Conservation (phyloP, 345 rosid species). For the Moringa oleifera region DNA sequence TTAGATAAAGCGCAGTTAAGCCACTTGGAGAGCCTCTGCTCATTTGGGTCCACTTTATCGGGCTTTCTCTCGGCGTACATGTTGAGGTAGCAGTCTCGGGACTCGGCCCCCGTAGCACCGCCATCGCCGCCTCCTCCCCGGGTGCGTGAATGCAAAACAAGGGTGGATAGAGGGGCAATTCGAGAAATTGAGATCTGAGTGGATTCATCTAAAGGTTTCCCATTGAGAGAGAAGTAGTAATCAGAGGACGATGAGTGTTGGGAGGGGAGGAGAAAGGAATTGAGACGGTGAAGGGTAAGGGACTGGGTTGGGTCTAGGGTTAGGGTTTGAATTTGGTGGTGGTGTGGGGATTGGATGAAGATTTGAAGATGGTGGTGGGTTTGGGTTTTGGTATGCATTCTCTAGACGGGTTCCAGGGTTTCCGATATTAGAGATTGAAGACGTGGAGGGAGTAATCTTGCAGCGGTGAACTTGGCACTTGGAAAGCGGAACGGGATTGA, state of each 20-base stretch:
- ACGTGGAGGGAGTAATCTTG: neutral
- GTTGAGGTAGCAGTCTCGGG: slow-evolving; percentile 93
- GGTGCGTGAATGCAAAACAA: slow-evolving; percentile 48
- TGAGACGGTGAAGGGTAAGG: slow-evolving; percentile 36
- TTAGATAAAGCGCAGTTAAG: slow-evolving; percentile 71
- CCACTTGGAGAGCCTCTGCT: slow-evolving; percentile 90
- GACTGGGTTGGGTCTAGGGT: slow-evolving; percentile 36
- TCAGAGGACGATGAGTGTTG: slow-evolving; percentile 21
- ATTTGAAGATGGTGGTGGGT: slow-evolving; percentile 28
- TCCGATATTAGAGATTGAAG: slow-evolving; percentile 3
- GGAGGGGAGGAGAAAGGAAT: slow-evolving; percentile 34
- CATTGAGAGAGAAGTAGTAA: slow-evolving; percentile 54
- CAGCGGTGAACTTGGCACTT: too few species aligned
- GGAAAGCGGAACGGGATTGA: too few species aligned
- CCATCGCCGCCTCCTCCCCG: slow-evolving; percentile 97
- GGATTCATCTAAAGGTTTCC: slow-evolving; percentile 46
- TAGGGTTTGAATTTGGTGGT: slow-evolving; percentile 26
- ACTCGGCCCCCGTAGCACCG: slow-evolving; percentile 96
- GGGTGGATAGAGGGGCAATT: slow-evolving; percentile 53
- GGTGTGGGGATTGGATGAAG: slow-evolving; percentile 41
- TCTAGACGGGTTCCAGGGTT: slow-evolving; percentile 8
- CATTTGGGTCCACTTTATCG: slow-evolving; percentile 87
- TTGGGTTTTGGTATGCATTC: slow-evolving; percentile 3
- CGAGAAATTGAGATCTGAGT: slow-evolving; percentile 33
- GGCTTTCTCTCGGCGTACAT: slow-evolving; percentile 96